Base-by-base conservation (phyloP, 2,329 filamentous ascomycete genomes). In the Fusarium transvaalense region DNA sequence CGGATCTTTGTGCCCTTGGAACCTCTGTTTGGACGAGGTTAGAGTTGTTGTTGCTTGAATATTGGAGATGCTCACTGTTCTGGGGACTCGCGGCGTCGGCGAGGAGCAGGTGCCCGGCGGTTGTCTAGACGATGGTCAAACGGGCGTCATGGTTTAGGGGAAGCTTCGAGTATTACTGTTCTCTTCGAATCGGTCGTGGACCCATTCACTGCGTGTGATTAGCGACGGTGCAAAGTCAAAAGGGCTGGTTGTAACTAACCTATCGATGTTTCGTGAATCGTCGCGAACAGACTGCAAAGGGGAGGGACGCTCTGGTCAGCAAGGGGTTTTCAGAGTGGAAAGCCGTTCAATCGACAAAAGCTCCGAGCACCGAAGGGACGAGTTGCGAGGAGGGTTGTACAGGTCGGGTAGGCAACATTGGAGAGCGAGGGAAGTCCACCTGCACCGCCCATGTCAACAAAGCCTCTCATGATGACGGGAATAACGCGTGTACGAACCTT, bases 161-260 rank as follows among this genome's bases (percentile, higher is more conserved):
- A 37, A 48, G n/a, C 31, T 45, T 32, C 54, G 19, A 59, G 60
- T 55, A 76, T 75, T 82, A 86, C 90, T 85, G 78, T 90, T 87
- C 75, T 93, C 92, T 78, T 96, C 92, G 78, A 89, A 97, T 77
- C 90, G 92, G 82, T 97, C 93, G 79, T 97, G 94, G 73, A 97
- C 93, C 94, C 94, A 97, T 84, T 97, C 94, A 76, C 93, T 93
- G 68, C 25, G 55, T 61, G 25, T 2, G 15, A 51, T 74, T 56
- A 75, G 70, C 41, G 34, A 43, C 17, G 21, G 21, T 21, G 23
- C 34, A 23, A 10, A 27, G 21, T 8, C 48, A 45, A 21, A 35
- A 10, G 32, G 35, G 21, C 9, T 23, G 43, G n/a, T 12, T 32
- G 21, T 12, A 48, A 82, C 87, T 66, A 79, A 93, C 91, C 88